Evolutionary conservation across 2,329 filamentous ascomycete species (phyloP).

Genomic region (Rachicladosporium sp.): DNA sequence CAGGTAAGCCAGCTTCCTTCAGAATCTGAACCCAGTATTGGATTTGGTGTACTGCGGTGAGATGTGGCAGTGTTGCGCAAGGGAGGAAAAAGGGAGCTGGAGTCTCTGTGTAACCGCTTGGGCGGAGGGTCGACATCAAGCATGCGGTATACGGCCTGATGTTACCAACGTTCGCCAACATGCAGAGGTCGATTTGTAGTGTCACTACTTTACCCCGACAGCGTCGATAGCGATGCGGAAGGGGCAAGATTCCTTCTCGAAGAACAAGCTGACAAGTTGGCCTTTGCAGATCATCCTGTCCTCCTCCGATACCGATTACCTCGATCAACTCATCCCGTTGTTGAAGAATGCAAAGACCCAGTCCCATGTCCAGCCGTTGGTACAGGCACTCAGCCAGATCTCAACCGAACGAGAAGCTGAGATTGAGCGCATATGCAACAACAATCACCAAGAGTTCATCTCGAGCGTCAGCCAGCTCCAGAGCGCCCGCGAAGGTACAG

Average conservation of each 20-base stretch:
- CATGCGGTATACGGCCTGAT: too few species aligned
- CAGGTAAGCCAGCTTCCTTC: conserved; percentile 27
- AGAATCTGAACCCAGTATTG: too few species aligned
- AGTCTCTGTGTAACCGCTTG: too few species aligned
- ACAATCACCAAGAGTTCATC: conserved; percentile 94
- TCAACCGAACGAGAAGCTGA: conserved; percentile 77
- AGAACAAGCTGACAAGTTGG: background rate
- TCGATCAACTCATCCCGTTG: conserved; percentile 89
- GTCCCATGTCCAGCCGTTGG: conserved; percentile 54
- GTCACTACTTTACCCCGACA: too few species aligned
- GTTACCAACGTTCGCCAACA: too few species aligned
- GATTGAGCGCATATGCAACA: conserved; percentile 88
- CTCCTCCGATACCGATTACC: conserved; percentile 81
- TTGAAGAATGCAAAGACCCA: conserved; percentile 74
- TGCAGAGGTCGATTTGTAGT: too few species aligned
- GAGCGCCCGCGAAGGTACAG: conserved; percentile 78
- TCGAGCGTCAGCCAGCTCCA: conserved; percentile 90
- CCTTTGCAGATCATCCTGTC: conserved; percentile 70
- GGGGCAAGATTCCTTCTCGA: too few species aligned
- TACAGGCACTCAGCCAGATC: conserved; percentile 68
- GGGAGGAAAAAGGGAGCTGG: too few species aligned
- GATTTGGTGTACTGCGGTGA: too few species aligned
- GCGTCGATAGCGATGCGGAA: too few species aligned
- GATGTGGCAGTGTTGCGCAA: too few species aligned
- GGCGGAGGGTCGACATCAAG: too few species aligned